phyloP scores from a whole-genome alignment of 352 stramenopile genomes.

The Plasmopara halstedii region DNA sequence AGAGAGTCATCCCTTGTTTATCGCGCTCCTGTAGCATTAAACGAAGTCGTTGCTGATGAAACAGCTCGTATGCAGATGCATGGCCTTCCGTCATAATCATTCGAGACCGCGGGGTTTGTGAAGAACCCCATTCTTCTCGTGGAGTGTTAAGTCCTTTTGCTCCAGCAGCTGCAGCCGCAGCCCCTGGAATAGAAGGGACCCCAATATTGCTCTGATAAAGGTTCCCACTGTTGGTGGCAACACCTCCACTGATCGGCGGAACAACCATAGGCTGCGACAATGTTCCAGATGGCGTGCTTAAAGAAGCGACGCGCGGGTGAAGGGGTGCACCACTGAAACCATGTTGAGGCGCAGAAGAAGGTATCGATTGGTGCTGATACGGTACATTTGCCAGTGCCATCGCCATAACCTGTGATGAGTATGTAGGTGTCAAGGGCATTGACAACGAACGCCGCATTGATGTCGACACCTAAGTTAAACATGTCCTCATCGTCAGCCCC shows the following conservation, averaged over 20 bases:
- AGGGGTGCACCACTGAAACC: conserved; percentile 34
- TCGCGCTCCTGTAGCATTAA: conserved; percentile 82
- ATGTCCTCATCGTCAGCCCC: conserved; percentile 2
- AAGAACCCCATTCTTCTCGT: conserved; percentile 82
- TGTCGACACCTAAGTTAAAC: conserved; percentile 15
- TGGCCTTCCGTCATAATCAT: conserved; percentile 79
- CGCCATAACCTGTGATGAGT: conserved; percentile 27
- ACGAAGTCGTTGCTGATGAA: conserved; percentile 77
- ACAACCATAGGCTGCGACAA: conserved; percentile 12
- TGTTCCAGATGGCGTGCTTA: conserved; percentile 17
- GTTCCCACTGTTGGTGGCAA: conserved; percentile 10
- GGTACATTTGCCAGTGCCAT: conserved; percentile 28
- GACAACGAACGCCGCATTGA: conserved; percentile 21
- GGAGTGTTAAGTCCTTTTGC: conserved; percentile 57
- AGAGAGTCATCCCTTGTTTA: conserved; percentile 69
- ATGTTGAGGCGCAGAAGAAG: conserved; percentile 18
- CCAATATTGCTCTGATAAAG: conserved; percentile 17
- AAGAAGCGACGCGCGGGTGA: conserved; percentile 19
- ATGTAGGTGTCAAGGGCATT: conserved; percentile 22
- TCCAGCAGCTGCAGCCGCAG: conserved; percentile 18
- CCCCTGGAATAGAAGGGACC: conserved; percentile 32
- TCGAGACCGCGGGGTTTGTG: conserved; percentile 73
- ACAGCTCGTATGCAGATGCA: conserved; percentile 77
- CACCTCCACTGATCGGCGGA: conserved; percentile 9
- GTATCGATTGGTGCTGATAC: conserved; percentile 22